Conservation (phyloP, 1,139 yeast genomes). For the Barnettozyma hawaiiensis region DNA sequence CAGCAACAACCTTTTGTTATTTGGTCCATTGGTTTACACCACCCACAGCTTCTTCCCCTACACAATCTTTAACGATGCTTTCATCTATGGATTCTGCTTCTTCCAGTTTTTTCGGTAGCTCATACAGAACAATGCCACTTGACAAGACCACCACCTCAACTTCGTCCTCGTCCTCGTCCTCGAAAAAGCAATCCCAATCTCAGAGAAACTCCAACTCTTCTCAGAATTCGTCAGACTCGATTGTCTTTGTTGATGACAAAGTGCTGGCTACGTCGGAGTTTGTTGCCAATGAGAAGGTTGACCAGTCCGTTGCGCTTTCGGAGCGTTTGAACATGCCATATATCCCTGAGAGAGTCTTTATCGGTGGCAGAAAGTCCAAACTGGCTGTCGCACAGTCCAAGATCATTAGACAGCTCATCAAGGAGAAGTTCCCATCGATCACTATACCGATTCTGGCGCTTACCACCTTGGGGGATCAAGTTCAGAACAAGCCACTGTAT, state of each 20-base stretch:
- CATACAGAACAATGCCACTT: conserved; percentile 10
- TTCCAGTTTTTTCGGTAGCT: conserved; percentile 4
- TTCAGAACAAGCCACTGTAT: conserved; percentile 78
- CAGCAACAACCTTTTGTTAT: no score
- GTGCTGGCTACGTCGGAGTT: conserved; percentile 8
- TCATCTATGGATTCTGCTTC: conserved; percentile 10
- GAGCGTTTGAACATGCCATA: conserved; percentile 17
- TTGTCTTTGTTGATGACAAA: conserved; percentile 20
- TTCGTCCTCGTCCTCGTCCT: not conserved
- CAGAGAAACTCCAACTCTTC: conserved; percentile 16
- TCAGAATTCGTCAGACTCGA: conserved; percentile 18
- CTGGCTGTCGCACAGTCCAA: conserved; percentile 86
- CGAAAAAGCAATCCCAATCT: conserved; percentile 7
- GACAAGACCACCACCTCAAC: no score
- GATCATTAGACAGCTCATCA: conserved; percentile 58
- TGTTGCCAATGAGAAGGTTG: conserved; percentile 7
- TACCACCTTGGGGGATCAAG: conserved; percentile 85
- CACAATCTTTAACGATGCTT: conserved; percentile 3
- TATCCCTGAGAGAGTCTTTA: conserved; percentile 28
- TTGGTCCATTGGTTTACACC: not conserved
- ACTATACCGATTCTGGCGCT: conserved; percentile 73
- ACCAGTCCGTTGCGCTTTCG: conserved; percentile 9
- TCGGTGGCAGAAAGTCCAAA: conserved; percentile 87
- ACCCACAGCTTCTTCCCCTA: not conserved
- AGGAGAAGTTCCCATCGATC: conserved; percentile 52